A percentile compares a stretch with the other conserved stretches of the same genome.
Evolutionary conservation across 768 basidiomycete species (phyloP).

Genomic region (Panellus pusillus): DNA sequence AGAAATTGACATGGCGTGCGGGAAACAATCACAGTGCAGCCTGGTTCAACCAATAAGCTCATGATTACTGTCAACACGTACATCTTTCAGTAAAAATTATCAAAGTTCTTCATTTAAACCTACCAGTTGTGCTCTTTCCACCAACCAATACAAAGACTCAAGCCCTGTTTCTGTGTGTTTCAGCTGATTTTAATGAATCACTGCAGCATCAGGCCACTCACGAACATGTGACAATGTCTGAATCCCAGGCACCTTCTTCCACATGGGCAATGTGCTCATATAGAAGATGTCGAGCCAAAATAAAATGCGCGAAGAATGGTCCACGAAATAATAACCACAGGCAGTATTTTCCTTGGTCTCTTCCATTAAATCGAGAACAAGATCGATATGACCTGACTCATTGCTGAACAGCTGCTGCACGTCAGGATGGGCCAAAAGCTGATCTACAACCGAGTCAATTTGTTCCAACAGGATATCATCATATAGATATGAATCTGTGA

Average conservation of each 20-base stretch:
- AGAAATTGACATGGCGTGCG: not conserved
- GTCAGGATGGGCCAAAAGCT: not conserved
- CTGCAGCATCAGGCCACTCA: no score
- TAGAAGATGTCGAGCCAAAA: conserved; percentile 2
- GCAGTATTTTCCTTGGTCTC: not conserved
- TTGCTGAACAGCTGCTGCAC: not conserved
- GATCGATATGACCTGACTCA: not conserved
- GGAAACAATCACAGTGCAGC: not conserved
- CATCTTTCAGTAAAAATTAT: no score
- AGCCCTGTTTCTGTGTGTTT: not conserved
- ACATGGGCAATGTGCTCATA: not conserved
- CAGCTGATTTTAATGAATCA: no score
- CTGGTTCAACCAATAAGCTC: not conserved
- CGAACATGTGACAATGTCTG: not conserved
- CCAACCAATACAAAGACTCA: not conserved
- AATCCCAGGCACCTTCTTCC: not conserved
- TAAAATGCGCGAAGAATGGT: not conserved
- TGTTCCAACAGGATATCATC: not conserved
- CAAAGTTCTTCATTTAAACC: no score
- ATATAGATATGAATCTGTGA: not conserved
- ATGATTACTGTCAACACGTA: not conserved
- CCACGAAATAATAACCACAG: conserved; percentile 10
- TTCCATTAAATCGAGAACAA: not conserved
- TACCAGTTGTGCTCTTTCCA: no score
- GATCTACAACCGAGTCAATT: not conserved